A percentile compares a stretch with the other conserved stretches of the same genome.
Conservation (phyloP, 352 stramenopile genomes). For the Elongisporangium undulatum region DNA sequence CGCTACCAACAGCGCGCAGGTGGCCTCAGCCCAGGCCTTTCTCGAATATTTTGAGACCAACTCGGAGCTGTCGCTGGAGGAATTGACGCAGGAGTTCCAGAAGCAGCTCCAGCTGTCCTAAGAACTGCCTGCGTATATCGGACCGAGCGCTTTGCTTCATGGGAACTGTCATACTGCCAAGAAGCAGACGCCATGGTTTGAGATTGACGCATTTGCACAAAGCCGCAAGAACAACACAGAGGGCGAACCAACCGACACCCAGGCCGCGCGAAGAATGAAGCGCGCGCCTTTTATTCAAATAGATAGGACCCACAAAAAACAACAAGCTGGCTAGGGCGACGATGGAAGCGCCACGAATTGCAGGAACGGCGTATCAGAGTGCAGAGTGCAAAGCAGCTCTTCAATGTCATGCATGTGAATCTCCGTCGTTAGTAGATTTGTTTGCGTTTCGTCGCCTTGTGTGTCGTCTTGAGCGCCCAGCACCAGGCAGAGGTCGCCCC, state of each 20-base stretch:
- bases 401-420: slow-evolving; percentile 16
- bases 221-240: neutral
- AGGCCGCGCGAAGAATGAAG: neutral
- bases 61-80: slow-evolving; percentile 58
- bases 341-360: slow-evolving; percentile 6
- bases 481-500: slow-evolving; percentile 13
- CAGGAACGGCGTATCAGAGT: slow-evolving; percentile 24
- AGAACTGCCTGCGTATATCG: slow-evolving; percentile 4
- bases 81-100: slow-evolving; percentile 72
- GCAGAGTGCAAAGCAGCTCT: slow-evolving; percentile 25
- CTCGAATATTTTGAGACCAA: slow-evolving; percentile 71
- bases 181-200: neutral
- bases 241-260: neutral
- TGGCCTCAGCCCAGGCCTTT: slow-evolving; percentile 54
- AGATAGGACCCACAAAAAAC: neutral
- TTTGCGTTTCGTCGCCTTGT: neutral
- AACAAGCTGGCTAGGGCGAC: neutral
- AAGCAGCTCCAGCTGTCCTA: slow-evolving; percentile 62
- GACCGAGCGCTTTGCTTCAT: neutral
- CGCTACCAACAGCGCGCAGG: slow-evolving; percentile 5
- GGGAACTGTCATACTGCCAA: neutral
- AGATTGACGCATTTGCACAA: neutral
- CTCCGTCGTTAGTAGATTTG: neutral
- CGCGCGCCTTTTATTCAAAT: neutral
- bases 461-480: slow-evolving; percentile 2